phyloP scores from a whole-genome alignment of 345 rosid species.

The Trapa incisa region DNA sequence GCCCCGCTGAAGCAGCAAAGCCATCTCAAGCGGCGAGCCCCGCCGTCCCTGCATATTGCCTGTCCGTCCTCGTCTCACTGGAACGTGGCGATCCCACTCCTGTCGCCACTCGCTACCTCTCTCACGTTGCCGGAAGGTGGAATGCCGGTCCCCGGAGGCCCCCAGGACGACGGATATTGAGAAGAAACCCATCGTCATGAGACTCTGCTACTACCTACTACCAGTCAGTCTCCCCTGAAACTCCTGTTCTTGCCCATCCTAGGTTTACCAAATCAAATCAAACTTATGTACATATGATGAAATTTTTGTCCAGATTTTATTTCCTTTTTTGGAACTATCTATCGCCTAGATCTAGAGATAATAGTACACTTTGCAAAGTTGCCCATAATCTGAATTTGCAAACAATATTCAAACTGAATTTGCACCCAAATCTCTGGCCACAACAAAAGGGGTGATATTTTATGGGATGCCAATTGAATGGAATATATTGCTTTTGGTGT shows the following conservation, averaged over 20 bases:
- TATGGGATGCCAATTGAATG: background rate
- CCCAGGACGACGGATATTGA: slow-evolving; percentile 12
- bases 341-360: no score
- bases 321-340: no score
- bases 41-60: slow-evolving; percentile 51
- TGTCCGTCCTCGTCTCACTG: slow-evolving; percentile 28
- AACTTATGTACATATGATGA: background rate
- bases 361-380: no score
- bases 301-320: no score
- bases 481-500: background rate
- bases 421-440: no score
- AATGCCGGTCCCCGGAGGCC: slow-evolving; percentile 6
- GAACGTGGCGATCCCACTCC: slow-evolving; percentile 86
- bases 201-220: slow-evolving; percentile 39
- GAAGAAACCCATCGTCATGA: slow-evolving; percentile 33
- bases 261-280: background rate
- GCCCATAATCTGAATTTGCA: no score
- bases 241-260: slow-evolving; percentile 50
- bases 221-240: slow-evolving; percentile 13
- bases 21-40: slow-evolving; percentile 64
- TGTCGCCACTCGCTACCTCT: slow-evolving; percentile 65
- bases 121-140: slow-evolving; percentile 23
- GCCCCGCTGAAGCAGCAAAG: slow-evolving; percentile 17
- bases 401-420: no score
- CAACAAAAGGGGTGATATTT: no score